Conservation (phyloP, 2,329 filamentous ascomycete genomes). For the Emergomyces orientalis region DNA sequence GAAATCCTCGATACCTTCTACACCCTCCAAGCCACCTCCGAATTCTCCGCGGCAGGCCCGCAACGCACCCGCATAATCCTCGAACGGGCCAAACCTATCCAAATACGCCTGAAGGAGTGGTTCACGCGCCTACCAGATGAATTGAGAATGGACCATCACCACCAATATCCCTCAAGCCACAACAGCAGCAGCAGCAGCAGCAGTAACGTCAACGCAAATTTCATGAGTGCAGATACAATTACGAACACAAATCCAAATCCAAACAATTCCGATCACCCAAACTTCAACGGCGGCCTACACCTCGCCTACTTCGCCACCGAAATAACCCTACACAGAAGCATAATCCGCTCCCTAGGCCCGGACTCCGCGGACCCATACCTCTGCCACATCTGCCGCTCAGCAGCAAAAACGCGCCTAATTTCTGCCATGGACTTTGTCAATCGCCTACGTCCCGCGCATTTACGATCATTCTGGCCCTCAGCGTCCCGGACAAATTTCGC, state of each 20-base stretch:
- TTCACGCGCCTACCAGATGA: slow-evolving; percentile 40
- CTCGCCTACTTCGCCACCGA: slow-evolving; percentile 89
- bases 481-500: slow-evolving; percentile 63
- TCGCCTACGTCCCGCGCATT: slow-evolving; percentile 72
- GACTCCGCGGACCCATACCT: slow-evolving; percentile 64
- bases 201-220: neutral
- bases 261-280: slow-evolving; percentile 20
- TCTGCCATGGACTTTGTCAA: slow-evolving; percentile 98
- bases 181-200: neutral
- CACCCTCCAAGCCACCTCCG: slow-evolving; percentile 40
- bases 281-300: slow-evolving; percentile 62
- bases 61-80: slow-evolving; percentile 43
- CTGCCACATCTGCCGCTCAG: slow-evolving; percentile 83
- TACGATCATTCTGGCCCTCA: slow-evolving; percentile 73
- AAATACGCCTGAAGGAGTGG: slow-evolving; percentile 46
- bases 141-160: slow-evolving; percentile 41
- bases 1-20: slow-evolving; percentile 46
- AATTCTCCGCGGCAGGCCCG: slow-evolving; percentile 33
- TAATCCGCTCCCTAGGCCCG: slow-evolving; percentile 65
- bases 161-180: neutral
- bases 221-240: slow-evolving; percentile 34
- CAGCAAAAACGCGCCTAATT: slow-evolving; percentile 87
- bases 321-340: slow-evolving; percentile 84
- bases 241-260: slow-evolving; percentile 25
- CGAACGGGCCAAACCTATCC: slow-evolving; percentile 46